Base-by-base conservation (phyloP, 306 rosid species). In the Rosa rugosa region DNA sequence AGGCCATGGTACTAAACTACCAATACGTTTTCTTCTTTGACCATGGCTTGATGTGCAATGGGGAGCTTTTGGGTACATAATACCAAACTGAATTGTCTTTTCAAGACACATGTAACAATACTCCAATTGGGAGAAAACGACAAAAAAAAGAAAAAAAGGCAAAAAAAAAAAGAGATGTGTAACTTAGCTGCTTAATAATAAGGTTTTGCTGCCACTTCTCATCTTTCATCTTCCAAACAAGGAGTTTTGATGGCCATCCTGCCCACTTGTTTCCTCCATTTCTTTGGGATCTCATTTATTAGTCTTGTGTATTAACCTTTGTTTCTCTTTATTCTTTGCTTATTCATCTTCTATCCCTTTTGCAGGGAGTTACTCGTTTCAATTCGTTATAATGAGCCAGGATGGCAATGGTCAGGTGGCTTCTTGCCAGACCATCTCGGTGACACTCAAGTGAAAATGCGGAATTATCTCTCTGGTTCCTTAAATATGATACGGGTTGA, bases 341-440 rank as follows among this genome's bases (percentile, higher is more conserved):
- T 72, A 47, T 50, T 72, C 27, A 50, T 44, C 78, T 86, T 75
- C 59, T 72, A 27, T 77, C 76, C 57, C 77, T 20, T 70, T 27
- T 54, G 72, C 89, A 95, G 99, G 96, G 99, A 95, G 79, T 88
- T 95, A 80, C 89, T 92, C 57, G 88, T 95, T 87, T 92, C 97
- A 38, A 79, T 92, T 80, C 87, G 91, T 71, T 95, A 91, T 73
- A 76, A 87, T 71, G 98, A 91, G 82, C 88, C 99, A 73, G 99
- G 99, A 78, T 95, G 97, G 99, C 97, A 92, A 86, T 95, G 99
- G 99, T 95, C 99, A 11, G 99, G 99, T 73, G 80, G 97, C 91
- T 95, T 95, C 86, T 79, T 90, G 76, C 97, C 97, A 0, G 98
- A 92, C 87, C 91, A 88, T 76, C 87, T 92, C 11, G 98, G 99